Evolutionary conservation across 768 basidiomycete genomes (phyloP), one percentile per base, ranked within the genome.

Genomic region (Thelephora ganbajun): DNA sequence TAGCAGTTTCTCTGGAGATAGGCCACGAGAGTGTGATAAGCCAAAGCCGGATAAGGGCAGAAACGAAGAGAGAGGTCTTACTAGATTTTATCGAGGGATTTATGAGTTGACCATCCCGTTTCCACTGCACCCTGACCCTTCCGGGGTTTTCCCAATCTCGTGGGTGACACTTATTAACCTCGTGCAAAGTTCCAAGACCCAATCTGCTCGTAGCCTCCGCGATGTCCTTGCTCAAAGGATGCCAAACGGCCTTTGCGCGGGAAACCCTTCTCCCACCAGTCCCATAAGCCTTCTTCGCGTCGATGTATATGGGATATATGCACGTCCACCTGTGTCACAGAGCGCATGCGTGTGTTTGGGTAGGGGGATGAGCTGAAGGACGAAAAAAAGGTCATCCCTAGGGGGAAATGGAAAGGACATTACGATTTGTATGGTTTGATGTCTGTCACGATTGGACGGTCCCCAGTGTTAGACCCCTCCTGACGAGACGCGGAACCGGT

Each of bases 81-180:
- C 87, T 90, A 30, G 80, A 83, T 66, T 74, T 79, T 57, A 90
- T 79, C n/a, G 61, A 58, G 2, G 73, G 68, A 56, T 88, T 83
- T 50, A 83, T 64, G 7, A 83, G 69, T 33, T 63, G 57, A 0
- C 74, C 86, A 50, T 88, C 82, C 61, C 82, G 83, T 73, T 86
- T 90, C 83, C 84, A 89, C 58, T 86, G 86, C 19, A 98, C 86
- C 53, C 90, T 78, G 50, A 99, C 89, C 20, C 94, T 76, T 7
- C 94, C 94, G 0, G 94, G 94, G 61, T 99, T 99, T 59, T 87
- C 93, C 94, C 94, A 99, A 63, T 99, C 94, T 45, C 88, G 76
- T 11, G 94, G 94, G 58, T 99, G 94, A 22, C 76, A 69, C 63
- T 93, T 97, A 58, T 77, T 74, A 34, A 89, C 87, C 68, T 98